phyloP scores from a whole-genome alignment of 768 basidiomycete genomes.

The Inosperma sp. region DNA sequence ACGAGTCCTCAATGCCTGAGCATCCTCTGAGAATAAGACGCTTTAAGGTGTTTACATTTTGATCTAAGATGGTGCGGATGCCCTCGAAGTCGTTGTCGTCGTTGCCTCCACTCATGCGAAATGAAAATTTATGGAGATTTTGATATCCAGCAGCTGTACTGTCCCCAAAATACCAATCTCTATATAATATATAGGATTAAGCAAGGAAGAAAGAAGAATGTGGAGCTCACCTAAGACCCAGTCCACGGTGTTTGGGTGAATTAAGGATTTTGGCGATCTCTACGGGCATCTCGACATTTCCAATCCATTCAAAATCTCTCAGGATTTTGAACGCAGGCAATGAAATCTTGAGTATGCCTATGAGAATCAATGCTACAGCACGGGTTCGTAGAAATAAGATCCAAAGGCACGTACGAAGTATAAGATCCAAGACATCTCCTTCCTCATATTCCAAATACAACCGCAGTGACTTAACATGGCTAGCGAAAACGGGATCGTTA shows the following conservation, averaged over 20 bases:
- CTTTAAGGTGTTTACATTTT: slow-evolving; percentile 50
- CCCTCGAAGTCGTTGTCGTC: slow-evolving; percentile 69
- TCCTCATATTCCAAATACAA: no score
- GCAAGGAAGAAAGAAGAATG: no score
- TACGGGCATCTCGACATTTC: slow-evolving; percentile 61
- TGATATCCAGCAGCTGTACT: slow-evolving; percentile 61
- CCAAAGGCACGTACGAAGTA: neutral
- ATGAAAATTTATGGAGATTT: slow-evolving; percentile 57
- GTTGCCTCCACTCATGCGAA: slow-evolving; percentile 67
- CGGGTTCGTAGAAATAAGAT: no score
- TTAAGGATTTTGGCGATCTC: slow-evolving; percentile 64
- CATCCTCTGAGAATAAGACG: slow-evolving; percentile 70
- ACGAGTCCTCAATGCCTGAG: slow-evolving; percentile 57
- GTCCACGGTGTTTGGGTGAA: no score
- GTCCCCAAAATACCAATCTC: slow-evolving; percentile 51
- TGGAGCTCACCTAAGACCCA: no score
- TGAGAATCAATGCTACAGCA: no score
- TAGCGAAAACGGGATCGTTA: slow-evolving; percentile 55
- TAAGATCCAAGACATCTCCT: no score
- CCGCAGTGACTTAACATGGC: no score
- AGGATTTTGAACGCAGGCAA: no score
- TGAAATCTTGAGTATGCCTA: no score
- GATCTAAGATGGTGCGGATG: slow-evolving; percentile 58
- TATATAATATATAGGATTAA: no score
- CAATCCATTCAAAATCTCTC: slow-evolving; percentile 68